Conservation (phyloP, 768 basidiomycete species). For the Podaxis pistillaris region DNA sequence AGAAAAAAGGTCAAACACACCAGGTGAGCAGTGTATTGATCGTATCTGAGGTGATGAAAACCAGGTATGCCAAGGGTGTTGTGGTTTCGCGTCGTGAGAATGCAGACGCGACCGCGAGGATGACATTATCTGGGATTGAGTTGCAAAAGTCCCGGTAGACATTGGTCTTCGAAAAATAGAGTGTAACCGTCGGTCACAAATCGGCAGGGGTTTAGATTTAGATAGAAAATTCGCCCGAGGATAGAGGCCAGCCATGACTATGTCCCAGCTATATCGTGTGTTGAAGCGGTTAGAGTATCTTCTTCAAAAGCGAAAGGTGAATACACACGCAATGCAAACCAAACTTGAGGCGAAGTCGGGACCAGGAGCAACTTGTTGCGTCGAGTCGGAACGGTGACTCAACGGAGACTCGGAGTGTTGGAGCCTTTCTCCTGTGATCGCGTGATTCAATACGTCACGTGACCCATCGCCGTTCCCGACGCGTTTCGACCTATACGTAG, state of each 20-base stretch:
- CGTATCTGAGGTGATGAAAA: neutral
- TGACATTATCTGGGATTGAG: neutral
- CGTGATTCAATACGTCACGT: too few relatives aligned
- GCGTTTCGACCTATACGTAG: too few relatives aligned
- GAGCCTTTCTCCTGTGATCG: too few relatives aligned
- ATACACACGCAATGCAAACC: neutral
- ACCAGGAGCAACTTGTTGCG: neutral
- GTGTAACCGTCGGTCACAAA: neutral
- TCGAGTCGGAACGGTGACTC: neutral
- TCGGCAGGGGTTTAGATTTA: neutral
- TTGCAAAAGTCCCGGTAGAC: neutral
- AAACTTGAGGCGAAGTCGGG: neutral
- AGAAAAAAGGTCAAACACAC: neutral
- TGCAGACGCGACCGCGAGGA: neutral
- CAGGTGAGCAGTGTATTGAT: constrained; percentile 4
- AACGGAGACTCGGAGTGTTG: too few relatives aligned
- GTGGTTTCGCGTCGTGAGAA: neutral
- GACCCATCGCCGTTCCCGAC: too few relatives aligned
- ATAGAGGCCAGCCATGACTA: neutral
- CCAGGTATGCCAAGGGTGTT: neutral
- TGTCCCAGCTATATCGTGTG: neutral
- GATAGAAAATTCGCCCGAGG: neutral
- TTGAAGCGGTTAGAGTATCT: neutral
- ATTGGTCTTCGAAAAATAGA: neutral
- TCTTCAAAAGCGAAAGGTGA: neutral